A percentile compares a stretch with the other conserved stretches of the same genome.
These are phyloP conservation scores for Trypanosoma platydactyli DNA, from an alignment of 208 protist genomes.

Conservation along the genomic window DNA sequence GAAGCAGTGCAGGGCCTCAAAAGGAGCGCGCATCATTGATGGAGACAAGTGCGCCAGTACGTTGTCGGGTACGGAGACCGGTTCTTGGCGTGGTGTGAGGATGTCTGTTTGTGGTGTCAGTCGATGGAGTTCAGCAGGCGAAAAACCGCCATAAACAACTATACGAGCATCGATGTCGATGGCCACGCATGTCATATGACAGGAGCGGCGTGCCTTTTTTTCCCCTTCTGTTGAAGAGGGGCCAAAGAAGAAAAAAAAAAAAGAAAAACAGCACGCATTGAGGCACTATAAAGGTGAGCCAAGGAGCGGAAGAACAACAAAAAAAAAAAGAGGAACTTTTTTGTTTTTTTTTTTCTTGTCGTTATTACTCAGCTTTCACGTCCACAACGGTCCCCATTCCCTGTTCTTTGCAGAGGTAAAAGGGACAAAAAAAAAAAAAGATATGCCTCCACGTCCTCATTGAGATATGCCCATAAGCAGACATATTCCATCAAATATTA, in stretches of 20 bases:
- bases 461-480: constrained; percentile 6
- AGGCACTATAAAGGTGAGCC: neutral
- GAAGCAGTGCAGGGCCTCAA: constrained; percentile 25
- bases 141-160: constrained; percentile 31
- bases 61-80: neutral
- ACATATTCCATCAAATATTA: constrained; percentile 24
- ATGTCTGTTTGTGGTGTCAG: constrained; percentile 13
- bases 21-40: constrained; percentile 15
- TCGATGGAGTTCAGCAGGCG: constrained; percentile 18
- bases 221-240: neutral
- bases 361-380: constrained; percentile 2
- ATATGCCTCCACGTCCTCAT: constrained; percentile 8
- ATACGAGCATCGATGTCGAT: constrained; percentile 13
- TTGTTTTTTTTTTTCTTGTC: constrained; percentile 1
- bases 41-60: constrained; percentile 8
- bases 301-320: constrained; percentile 14
- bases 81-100: constrained; percentile 5
- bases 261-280: neutral
- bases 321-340: constrained; percentile 13
- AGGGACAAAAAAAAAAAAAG: constrained; percentile 10
- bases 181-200: constrained; percentile 19
- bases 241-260: constrained; percentile 8
- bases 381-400: neutral
- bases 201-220: no score
- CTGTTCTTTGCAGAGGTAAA: no score